These are phyloP conservation scores for Plantago lanceolata DNA, from an alignment of 305 asterid genomes.

Conservation along the genomic window DNA sequence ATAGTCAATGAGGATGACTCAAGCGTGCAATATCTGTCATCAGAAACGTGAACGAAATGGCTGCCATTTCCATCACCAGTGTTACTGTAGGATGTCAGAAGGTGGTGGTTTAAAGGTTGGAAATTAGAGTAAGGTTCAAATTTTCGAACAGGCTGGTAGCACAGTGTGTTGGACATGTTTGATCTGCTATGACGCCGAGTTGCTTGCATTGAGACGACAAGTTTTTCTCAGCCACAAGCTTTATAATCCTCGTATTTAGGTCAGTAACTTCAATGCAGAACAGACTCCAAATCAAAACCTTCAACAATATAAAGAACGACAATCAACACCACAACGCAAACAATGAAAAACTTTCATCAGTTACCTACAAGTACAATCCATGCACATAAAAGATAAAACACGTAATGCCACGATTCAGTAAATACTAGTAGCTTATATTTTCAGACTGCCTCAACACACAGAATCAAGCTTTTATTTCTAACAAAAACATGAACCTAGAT, in stretches of 20 bases:
- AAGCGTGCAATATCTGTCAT: conserved; percentile 44
- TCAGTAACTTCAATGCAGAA: not conserved
- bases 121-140: conserved; percentile 40
- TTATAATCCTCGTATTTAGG: not conserved
- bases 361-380: not conserved
- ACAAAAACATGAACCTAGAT: not conserved
- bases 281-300: not conserved
- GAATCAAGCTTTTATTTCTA: not conserved
- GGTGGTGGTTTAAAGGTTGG: conserved; percentile 38
- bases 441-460: not conserved
- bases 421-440: not conserved
- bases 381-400: not conserved
- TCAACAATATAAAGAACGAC: conserved; percentile 3
- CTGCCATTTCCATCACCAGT: conserved; percentile 24
- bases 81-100: conserved; percentile 25
- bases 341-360: not conserved
- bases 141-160: conserved; percentile 40
- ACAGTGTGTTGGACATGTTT: conserved; percentile 43
- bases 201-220: conserved; percentile 39
- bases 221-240: not conserved
- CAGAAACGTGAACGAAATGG: conserved; percentile 35
- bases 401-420: not conserved
- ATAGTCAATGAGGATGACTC: conserved; percentile 56
- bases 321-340: not conserved
- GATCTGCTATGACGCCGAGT: conserved; percentile 38